These are phyloP conservation scores for Austroboletus niveus DNA, from an alignment of 1,284 basidiomycete genomes.

Conservation along the genomic window DNA sequence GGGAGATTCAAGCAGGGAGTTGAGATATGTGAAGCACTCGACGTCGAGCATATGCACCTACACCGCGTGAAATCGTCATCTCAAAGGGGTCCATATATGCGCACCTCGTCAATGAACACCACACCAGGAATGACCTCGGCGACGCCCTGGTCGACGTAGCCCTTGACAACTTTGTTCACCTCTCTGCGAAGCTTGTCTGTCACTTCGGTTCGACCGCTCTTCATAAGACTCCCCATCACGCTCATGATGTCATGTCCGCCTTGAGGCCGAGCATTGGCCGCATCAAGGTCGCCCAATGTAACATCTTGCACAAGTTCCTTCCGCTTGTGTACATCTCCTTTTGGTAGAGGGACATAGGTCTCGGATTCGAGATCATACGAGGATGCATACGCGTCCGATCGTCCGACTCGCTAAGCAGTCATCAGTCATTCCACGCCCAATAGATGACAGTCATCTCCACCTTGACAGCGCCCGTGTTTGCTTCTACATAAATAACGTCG, in stretches of 20 bases:
- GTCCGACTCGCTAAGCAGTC: slow-evolving; percentile 76
- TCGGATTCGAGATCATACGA: slow-evolving; percentile 98
- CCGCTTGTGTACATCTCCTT: slow-evolving; percentile 97
- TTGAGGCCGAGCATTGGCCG: slow-evolving; percentile 94
- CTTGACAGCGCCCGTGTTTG: slow-evolving; percentile 94
- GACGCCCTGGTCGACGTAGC: slow-evolving; percentile 97
- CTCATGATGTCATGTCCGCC: slow-evolving; percentile 98
- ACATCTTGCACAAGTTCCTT: slow-evolving; percentile 99
- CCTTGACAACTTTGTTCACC: slow-evolving; percentile 98
- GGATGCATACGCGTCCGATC: slow-evolving; percentile 98
- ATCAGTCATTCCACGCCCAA: not conserved
- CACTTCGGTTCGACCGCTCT: slow-evolving; percentile 91
- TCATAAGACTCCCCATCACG: slow-evolving; percentile 97
- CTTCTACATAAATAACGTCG: slow-evolving; percentile 96
- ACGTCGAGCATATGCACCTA: slow-evolving; percentile 99
- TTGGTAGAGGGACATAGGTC: slow-evolving; percentile 96
- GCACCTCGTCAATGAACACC: slow-evolving; percentile 96
- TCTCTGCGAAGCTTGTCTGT: slow-evolving; percentile 95
- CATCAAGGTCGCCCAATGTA: slow-evolving; percentile 94
- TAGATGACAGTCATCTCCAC: slow-evolving; percentile 39
- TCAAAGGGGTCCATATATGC: slow-evolving; percentile 19
- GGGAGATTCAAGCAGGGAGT: slow-evolving; percentile 91
- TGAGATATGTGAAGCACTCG: slow-evolving; percentile 98
- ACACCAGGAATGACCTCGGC: slow-evolving; percentile 98
- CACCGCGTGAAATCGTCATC: not conserved